Percentiles rank a stretch among this genome's conserved stretches.
Conservation (phyloP, 495 filamentous ascomycete genomes). For the Daldinia decipiens region DNA sequence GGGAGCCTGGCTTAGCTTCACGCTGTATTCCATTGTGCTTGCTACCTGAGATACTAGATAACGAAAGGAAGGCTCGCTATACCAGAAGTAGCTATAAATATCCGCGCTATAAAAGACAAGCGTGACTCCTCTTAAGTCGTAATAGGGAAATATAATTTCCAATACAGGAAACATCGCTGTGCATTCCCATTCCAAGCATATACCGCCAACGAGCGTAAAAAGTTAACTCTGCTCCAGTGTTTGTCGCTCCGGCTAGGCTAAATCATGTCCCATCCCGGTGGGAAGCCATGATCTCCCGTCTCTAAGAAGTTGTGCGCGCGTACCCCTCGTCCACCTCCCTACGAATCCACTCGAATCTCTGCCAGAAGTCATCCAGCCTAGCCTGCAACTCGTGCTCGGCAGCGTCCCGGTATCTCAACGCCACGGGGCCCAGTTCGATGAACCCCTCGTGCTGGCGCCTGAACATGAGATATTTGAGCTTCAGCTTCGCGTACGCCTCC, state of each 20-base stretch:
- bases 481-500: background rate
- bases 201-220: constrained; percentile 1
- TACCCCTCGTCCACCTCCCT: background rate
- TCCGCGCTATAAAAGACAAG: background rate
- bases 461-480: background rate
- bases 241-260: background rate
- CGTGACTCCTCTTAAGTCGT: background rate
- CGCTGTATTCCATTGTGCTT: background rate
- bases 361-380: constrained; percentile 7
- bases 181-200: background rate
- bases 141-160: background rate
- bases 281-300: background rate
- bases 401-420: background rate
- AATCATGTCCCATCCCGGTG: background rate
- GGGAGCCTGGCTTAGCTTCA: background rate
- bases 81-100: too few relatives aligned
- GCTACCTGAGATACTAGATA: constrained; percentile 1
- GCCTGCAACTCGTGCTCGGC: background rate
- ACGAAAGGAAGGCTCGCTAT: background rate
- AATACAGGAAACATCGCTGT: constrained; percentile 3
- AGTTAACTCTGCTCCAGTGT: background rate
- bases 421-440: constrained; percentile 19
- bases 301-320: background rate
- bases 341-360: background rate
- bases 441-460: constrained; percentile 24